These are phyloP conservation scores for Macrotyloma uniflorum DNA, from an alignment of 306 rosid species.

Conservation along the genomic window DNA sequence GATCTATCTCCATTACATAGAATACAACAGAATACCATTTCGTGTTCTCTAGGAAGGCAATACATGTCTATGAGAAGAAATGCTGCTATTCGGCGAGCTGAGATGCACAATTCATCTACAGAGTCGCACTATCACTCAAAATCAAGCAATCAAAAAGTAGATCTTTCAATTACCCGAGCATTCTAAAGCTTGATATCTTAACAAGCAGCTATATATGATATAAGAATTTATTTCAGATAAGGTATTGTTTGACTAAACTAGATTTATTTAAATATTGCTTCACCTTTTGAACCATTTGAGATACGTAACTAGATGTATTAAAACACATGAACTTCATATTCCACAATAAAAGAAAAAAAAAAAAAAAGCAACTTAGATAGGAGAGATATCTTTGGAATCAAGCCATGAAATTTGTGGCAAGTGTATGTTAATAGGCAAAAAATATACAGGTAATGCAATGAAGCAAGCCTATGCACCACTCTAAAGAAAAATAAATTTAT, in stretches of 20 bases:
- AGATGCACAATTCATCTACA: background rate
- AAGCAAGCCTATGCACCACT: conserved; percentile 1
- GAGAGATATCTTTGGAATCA: background rate
- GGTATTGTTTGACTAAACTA: background rate
- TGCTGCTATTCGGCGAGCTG: background rate
- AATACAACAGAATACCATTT: conserved; percentile 12
- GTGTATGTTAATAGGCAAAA: background rate
- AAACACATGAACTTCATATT: background rate
- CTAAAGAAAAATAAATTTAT: background rate
- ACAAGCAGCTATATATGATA: background rate
- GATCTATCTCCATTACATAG: background rate
- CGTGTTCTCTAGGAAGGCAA: background rate
- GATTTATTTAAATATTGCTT: background rate
- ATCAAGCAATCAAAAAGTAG: background rate
- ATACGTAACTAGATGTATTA: background rate
- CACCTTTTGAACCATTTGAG: background rate
- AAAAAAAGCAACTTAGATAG: background rate
- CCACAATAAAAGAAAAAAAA: background rate
- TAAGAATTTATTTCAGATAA: background rate
- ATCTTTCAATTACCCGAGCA: background rate
- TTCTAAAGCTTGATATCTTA: background rate
- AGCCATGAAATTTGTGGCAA: background rate
- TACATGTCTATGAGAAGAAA: background rate
- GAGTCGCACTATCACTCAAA: background rate
- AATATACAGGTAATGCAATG: background rate